Conservation (phyloP, 2,329 filamentous ascomycete species). For the Pyrenophora seminiperda region DNA sequence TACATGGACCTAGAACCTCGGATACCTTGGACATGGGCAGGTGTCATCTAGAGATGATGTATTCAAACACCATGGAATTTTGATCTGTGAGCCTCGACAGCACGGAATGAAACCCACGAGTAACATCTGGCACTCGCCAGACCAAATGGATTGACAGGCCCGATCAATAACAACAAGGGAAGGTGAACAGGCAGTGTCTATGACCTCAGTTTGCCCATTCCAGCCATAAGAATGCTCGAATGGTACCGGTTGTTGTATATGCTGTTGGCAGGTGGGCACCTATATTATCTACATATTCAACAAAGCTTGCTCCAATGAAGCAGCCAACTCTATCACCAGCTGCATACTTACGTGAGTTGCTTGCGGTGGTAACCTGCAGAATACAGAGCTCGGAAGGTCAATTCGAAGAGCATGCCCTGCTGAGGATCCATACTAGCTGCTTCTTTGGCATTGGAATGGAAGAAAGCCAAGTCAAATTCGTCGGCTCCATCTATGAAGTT, state of each 20-base stretch:
- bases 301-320: conserved; percentile 40
- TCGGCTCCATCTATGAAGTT: conserved; percentile 34
- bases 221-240: conserved; percentile 37
- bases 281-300: conserved; percentile 38
- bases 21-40: conserved; percentile 1
- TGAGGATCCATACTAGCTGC: conserved; percentile 35
- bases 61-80: conserved; percentile 3
- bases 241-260: conserved; percentile 26
- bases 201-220: conserved; percentile 30
- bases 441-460: conserved; percentile 26
- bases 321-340: conserved; percentile 34
- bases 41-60: conserved; percentile 6
- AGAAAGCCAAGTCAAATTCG: conserved; percentile 44
- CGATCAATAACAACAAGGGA: conserved; percentile 38
- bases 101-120: conserved; percentile 39
- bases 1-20: conserved; percentile 5
- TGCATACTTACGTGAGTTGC: conserved; percentile 1
- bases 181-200: conserved; percentile 48
- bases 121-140: conserved; percentile 34
- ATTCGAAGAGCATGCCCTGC: conserved; percentile 33
- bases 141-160: conserved; percentile 34
- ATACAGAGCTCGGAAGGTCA: conserved; percentile 47
- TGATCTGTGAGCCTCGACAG: neutral
- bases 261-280: conserved; percentile 20
- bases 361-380: conserved; percentile 31